Conservation (phyloP, 2,329 filamentous ascomycete species). For the Xylariaceae sp. region DNA sequence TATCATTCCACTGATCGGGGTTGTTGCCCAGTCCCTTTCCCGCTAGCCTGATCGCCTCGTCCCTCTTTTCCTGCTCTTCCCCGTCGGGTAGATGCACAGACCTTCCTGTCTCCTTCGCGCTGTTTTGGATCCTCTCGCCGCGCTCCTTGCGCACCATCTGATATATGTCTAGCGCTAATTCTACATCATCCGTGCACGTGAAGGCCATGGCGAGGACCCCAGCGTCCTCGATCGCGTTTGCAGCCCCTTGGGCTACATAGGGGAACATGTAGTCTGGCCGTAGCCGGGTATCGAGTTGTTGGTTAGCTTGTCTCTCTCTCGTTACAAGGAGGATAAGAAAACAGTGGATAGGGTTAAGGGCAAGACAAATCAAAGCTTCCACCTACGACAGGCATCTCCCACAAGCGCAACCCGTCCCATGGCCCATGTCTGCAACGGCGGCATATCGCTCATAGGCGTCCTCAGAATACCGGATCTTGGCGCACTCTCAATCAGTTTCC, state of each 20-base stretch:
- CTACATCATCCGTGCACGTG: conserved; percentile 19
- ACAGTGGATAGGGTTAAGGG: no score
- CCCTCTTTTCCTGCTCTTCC: conserved; percentile 14
- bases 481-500: conserved; percentile 5
- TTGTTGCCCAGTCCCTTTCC: conserved; percentile 9
- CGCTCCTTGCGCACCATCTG: conserved; percentile 19
- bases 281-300: conserved; percentile 50
- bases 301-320: not conserved
- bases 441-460: conserved; percentile 59
- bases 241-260: conserved; percentile 59
- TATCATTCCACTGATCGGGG: conserved; percentile 27
- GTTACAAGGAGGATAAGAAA: not conserved
- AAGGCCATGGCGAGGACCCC: conserved; percentile 18
- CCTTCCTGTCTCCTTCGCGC: conserved; percentile 11
- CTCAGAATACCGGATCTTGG: conserved; percentile 49
- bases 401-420: conserved; percentile 12
- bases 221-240: conserved; percentile 58
- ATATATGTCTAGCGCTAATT: conserved; percentile 19
- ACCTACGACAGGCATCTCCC: conserved; percentile 18
- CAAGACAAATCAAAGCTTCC: no score
- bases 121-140: conserved; percentile 18
- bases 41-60: conserved; percentile 15
- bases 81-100: conserved; percentile 20
- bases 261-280: conserved; percentile 58
- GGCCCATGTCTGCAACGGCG: conserved; percentile 58